Conservation (phyloP, 202 grass and related monocot species). For the Zoysia matrella region DNA sequence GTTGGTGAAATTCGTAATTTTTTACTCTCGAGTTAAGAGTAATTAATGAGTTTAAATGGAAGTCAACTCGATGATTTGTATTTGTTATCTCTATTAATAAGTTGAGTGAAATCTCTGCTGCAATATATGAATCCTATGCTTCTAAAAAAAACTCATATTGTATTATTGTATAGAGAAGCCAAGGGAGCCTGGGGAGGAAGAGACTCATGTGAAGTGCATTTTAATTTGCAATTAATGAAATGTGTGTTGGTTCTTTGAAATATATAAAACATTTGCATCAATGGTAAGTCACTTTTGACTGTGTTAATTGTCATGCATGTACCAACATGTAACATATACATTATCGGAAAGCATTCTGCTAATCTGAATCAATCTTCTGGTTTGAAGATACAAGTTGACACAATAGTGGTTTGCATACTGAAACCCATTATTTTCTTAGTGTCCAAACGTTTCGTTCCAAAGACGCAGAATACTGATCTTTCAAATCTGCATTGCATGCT, state of each 20-base stretch:
- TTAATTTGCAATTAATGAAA: background rate
- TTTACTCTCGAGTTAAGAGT: background rate
- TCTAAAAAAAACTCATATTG: background rate
- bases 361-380: conserved; percentile 6
- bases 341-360: conserved; percentile 1
- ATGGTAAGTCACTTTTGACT: background rate
- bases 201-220: background rate
- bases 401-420: conserved; percentile 9
- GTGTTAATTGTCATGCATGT: background rate
- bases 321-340: background rate
- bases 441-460: background rate
- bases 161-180: background rate
- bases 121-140: background rate
- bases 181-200: background rate
- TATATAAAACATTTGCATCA: background rate
- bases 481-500: background rate
- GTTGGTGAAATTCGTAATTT: background rate
- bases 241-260: conserved; percentile 9
- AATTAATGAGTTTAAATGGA: conserved; percentile 18
- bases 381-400: conserved; percentile 11
- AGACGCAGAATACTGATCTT: background rate
- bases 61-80: background rate
- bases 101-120: background rate
- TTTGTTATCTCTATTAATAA: conserved; percentile 2
- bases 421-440: conserved; percentile 10